Evolutionary conservation across 2,329 filamentous ascomycete genomes (phyloP).

Genomic region (Trichophyton rubrum): DNA sequence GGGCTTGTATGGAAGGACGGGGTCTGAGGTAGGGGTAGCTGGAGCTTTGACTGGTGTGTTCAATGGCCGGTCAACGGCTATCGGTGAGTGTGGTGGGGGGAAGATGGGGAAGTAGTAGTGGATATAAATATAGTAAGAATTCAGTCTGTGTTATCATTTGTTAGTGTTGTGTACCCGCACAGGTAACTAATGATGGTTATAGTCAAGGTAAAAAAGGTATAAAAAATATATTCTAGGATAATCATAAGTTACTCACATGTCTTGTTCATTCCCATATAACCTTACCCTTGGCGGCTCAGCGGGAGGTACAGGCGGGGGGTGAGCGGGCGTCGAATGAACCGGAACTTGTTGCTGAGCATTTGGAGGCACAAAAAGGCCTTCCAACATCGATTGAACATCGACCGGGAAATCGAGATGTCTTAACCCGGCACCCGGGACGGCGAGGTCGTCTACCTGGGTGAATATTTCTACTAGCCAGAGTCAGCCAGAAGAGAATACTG

Average conservation of each 20-base stretch:
- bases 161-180: background rate
- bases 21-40: conserved; percentile 21
- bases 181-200: background rate
- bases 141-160: conserved; percentile 22
- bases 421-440: conserved; percentile 29
- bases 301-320: conserved; percentile 15
- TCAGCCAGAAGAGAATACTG: background rate
- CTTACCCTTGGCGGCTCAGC: conserved; percentile 23
- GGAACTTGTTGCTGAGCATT: conserved; percentile 17
- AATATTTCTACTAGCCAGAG: conserved; percentile 22
- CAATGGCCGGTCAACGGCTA: conserved; percentile 24
- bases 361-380: conserved; percentile 22
- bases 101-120: conserved; percentile 36
- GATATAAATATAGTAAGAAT: conserved; percentile 36
- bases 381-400: conserved; percentile 29
- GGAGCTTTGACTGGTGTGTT: conserved; percentile 22
- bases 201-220: background rate
- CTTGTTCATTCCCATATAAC: conserved; percentile 29
- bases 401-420: conserved; percentile 28
- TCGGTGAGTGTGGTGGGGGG: conserved; percentile 25
- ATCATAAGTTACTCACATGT: conserved; percentile 30
- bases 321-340: conserved; percentile 20
- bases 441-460: conserved; percentile 30
- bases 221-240: background rate
- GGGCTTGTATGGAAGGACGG: conserved; percentile 25